A percentile compares a stretch with the other conserved stretches of the same genome.
Conservation (phyloP, 768 basidiomycete species). For the Agaricus sinodeliciosus region DNA sequence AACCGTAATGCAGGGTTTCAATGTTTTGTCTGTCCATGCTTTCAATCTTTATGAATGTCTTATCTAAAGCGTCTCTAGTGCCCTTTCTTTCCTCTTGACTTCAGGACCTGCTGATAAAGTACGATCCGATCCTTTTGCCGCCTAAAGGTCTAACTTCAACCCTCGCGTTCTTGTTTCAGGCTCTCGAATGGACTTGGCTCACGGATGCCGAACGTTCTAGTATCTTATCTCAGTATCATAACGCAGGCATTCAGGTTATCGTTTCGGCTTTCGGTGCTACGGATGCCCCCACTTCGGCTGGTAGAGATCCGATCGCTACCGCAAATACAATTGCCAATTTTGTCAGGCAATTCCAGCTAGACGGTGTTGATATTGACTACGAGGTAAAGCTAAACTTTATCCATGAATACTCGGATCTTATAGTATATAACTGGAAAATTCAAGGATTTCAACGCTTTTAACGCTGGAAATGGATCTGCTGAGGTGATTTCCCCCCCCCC, state of each 20-base stretch:
- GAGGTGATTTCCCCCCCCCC: constrained; percentile 27
- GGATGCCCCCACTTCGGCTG: constrained; percentile 48
- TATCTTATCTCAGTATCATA: constrained; percentile 44
- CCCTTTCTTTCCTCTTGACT: constrained; percentile 47
- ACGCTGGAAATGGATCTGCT: constrained; percentile 42
- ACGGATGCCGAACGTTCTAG: constrained; percentile 37
- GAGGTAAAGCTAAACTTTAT: constrained; percentile 16
- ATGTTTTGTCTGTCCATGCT: constrained; percentile 43
- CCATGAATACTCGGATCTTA: background rate
- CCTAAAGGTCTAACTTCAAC: background rate
- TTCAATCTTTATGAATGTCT: background rate
- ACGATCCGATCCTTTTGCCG: background rate
- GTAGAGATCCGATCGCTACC: constrained; percentile 51
- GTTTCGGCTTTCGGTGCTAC: constrained; percentile 60
- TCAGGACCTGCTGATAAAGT: constrained; percentile 55
- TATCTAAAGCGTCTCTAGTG: constrained; percentile 16
- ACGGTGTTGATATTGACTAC: constrained; percentile 74
- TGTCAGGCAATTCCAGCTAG: constrained; percentile 53
- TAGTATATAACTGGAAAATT: background rate
- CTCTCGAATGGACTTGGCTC: constrained; percentile 45
- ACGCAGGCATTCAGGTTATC: constrained; percentile 51
- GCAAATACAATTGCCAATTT: constrained; percentile 62
- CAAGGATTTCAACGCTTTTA: constrained; percentile 59
- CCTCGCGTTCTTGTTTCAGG: constrained; percentile 19
- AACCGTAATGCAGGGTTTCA: constrained; percentile 37